Evolutionary conservation across 495 filamentous ascomycete species (phyloP).

Genomic region (Hyaloscypha finlandica): DNA sequence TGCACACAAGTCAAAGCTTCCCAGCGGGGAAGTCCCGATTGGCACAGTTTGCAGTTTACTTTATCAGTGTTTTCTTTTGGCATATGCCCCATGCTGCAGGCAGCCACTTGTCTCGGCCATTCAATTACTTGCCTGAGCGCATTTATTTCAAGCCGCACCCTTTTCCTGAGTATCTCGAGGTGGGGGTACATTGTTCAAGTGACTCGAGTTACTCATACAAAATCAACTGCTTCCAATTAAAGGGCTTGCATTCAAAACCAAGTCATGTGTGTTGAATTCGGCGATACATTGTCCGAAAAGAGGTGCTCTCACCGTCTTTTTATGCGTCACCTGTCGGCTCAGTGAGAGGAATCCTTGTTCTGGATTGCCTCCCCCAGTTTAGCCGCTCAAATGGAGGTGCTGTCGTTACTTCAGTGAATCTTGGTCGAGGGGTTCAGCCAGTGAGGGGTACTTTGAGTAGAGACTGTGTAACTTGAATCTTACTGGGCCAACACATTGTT

Average conservation of each 20-base stretch:
- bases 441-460: no score
- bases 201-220: neutral
- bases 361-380: neutral
- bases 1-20: neutral
- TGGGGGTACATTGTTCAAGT: neutral
- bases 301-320: neutral
- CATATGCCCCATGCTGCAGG: neutral
- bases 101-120: conserved; percentile 1
- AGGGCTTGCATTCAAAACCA: neutral
- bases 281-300: neutral
- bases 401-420: neutral
- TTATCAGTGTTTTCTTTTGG: neutral
- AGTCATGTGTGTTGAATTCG: neutral
- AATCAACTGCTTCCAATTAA: neutral
- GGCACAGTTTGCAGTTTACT: neutral
- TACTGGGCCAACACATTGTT: neutral
- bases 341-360: neutral
- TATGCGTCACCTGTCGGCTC: neutral
- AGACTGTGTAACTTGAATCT: neutral
- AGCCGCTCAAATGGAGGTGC: neutral
- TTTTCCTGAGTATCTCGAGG: neutral
- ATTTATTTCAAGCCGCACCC: neutral
- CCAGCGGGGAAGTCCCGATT: conserved; percentile 8
- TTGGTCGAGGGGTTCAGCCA: no score
- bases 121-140: neutral